These are phyloP conservation scores for Moesziomyces globuligerus DNA, from an alignment of 1,284 basidiomycete species.

Conservation along the genomic window DNA sequence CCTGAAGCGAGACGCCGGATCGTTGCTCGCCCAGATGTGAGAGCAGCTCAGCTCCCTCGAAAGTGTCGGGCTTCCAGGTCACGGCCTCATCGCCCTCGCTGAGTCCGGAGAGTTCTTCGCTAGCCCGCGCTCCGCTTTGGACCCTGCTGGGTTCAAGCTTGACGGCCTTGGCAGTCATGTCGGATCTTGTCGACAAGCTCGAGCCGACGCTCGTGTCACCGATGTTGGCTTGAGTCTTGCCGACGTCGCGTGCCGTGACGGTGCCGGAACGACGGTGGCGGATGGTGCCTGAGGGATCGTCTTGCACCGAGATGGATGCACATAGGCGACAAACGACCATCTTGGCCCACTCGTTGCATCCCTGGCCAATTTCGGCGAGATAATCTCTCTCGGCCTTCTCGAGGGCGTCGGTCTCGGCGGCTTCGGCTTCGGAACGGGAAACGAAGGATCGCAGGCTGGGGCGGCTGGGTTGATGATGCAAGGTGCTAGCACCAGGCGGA, in stretches of 20 bases:
- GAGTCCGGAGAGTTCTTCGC: neutral
- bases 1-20: constrained; percentile 19
- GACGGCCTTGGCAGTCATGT: constrained; percentile 42
- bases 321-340: constrained; percentile 50
- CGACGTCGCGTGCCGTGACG: constrained; percentile 32
- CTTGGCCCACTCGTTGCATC: constrained; percentile 53
- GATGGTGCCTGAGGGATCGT: neutral
- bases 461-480: constrained; percentile 28
- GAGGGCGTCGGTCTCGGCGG: constrained; percentile 49
- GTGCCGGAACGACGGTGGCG: constrained; percentile 32
- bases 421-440: constrained; percentile 41
- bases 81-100: constrained; percentile 11
- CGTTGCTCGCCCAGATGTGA: constrained; percentile 22
- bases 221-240: constrained; percentile 3
- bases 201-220: constrained; percentile 13
- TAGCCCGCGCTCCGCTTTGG: neutral
- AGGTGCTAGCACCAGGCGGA: constrained; percentile 4
- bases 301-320: constrained; percentile 21
- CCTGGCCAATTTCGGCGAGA: constrained; percentile 34
- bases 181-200: constrained; percentile 41
- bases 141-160: constrained; percentile 7
- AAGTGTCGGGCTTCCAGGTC: constrained; percentile 44
- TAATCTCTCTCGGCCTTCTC: constrained; percentile 48
- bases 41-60: constrained; percentile 48
- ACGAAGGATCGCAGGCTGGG: constrained; percentile 39